A percentile compares a stretch with the other conserved stretches of the same genome.
phyloP scores from a whole-genome alignment of 2,329 filamentous ascomycete species.

The Phaeoacremonium minimum region DNA sequence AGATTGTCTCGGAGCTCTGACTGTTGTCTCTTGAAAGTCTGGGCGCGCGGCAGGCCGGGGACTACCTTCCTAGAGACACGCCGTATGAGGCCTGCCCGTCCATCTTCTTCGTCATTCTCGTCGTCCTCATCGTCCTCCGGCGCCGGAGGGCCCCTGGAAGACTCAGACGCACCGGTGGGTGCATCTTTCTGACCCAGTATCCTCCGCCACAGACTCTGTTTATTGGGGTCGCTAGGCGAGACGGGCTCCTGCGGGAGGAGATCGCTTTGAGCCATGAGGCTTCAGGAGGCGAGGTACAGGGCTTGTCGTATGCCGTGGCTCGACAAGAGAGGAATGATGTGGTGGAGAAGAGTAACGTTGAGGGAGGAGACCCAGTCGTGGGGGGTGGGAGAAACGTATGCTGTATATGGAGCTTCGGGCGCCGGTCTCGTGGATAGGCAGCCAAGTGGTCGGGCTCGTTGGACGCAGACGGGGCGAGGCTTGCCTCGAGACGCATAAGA shows the following conservation, averaged over 20 bases:
- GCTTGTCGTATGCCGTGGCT: not conserved
- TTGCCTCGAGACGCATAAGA: not conserved
- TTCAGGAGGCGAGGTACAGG: conserved; percentile 4
- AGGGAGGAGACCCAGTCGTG: not conserved
- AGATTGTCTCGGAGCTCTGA: conserved; percentile 75
- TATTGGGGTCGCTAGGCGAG: conserved; percentile 11
- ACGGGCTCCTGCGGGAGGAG: conserved; percentile 9
- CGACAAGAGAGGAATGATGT: not conserved
- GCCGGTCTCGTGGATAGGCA: too few relatives aligned
- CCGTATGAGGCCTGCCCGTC: conserved; percentile 30
- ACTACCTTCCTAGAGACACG: conserved; percentile 60
- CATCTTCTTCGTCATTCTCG: conserved; percentile 19
- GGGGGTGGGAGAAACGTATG: too few relatives aligned
- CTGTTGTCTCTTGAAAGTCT: conserved; percentile 78
- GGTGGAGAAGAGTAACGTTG: not conserved
- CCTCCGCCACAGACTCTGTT: conserved; percentile 18
- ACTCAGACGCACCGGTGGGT: conserved; percentile 11
- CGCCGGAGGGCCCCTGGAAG: conserved; percentile 16
- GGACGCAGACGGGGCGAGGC: not conserved
- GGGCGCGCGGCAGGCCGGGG: conserved; percentile 69
- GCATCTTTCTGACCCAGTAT: conserved; percentile 16
- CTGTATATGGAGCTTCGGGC: not conserved
- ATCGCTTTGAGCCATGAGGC: conserved; percentile 20
- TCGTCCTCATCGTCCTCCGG: conserved; percentile 15
- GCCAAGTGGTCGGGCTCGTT: too few relatives aligned